phyloP scores from a whole-genome alignment of 192 early-diverging fungal genomes.

The Podila epigama region DNA sequence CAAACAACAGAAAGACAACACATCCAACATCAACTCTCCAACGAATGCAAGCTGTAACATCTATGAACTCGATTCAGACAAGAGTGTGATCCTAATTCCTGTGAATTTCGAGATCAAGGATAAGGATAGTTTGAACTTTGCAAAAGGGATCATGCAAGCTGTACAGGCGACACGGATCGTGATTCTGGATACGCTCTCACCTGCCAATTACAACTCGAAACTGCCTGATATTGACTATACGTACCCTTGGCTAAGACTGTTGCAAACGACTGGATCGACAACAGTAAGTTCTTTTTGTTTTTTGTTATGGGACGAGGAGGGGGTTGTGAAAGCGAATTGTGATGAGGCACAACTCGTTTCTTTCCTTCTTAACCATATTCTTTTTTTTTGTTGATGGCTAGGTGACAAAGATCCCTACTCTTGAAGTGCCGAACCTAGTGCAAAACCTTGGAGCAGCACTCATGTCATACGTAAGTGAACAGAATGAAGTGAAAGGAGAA shows the following conservation, averaged over 20 bases:
- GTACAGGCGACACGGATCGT: constrained; percentile 29
- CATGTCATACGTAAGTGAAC: constrained; percentile 35
- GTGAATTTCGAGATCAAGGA: constrained; percentile 47
- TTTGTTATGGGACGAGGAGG: too few species aligned
- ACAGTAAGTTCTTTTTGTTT: neutral
- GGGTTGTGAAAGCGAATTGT: too few species aligned
- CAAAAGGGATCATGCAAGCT: constrained; percentile 32
- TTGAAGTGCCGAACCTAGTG: constrained; percentile 42
- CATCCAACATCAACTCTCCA: constrained; percentile 17
- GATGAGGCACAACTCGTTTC: neutral
- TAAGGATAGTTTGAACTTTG: constrained; percentile 33
- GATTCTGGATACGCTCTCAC: neutral
- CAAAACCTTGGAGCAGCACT: constrained; percentile 45
- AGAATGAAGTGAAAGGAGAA: neutral
- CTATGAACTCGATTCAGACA: constrained; percentile 24
- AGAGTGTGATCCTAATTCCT: constrained; percentile 13
- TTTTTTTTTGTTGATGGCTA: neutral
- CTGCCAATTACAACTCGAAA: neutral
- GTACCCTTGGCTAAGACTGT: neutral
- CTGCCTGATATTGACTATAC: neutral
- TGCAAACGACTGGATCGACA: neutral
- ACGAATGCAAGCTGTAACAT: constrained; percentile 40
- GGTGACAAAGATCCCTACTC: constrained; percentile 31
- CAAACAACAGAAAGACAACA: constrained; percentile 26
- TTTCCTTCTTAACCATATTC: neutral